Evolutionary conservation across 108 stramenopile genomes (phyloP).

Genomic region (Cyclotella distinguenda): DNA sequence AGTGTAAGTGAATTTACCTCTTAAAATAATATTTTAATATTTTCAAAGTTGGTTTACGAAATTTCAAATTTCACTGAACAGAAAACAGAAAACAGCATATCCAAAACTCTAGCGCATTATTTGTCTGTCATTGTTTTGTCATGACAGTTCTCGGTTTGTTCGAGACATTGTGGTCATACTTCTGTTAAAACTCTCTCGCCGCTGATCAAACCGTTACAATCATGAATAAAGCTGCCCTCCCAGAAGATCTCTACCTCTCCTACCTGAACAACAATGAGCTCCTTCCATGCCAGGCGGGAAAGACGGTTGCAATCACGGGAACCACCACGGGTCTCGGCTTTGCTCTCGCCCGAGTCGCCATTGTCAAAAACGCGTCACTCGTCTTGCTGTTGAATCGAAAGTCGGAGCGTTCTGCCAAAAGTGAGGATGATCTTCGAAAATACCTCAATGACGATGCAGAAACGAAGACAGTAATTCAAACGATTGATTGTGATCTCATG

Average conservation of each 20-base stretch:
- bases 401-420: slow-evolving; percentile 43
- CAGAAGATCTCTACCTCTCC: slow-evolving; percentile 24
- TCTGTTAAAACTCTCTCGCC: too few species aligned
- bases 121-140: too few species aligned
- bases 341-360: slow-evolving; percentile 31
- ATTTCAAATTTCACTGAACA: too few species aligned
- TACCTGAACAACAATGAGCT: slow-evolving; percentile 12
- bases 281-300: slow-evolving; percentile 45
- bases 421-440: slow-evolving; percentile 24
- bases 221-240: too few species aligned
- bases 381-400: slow-evolving; percentile 50
- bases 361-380: slow-evolving; percentile 39
- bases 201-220: too few species aligned
- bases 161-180: too few species aligned
- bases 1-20: too few species aligned
- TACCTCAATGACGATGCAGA: slow-evolving; percentile 9
- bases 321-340: slow-evolving; percentile 45
- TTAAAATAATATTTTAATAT: too few species aligned
- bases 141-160: too few species aligned
- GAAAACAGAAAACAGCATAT: too few species aligned
- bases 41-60: too few species aligned
- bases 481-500: slow-evolving; percentile 53
- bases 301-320: slow-evolving; percentile 56
- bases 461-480: slow-evolving; percentile 19
- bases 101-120: too few species aligned